Conservation (phyloP, 2,329 filamentous ascomycete species). For the Nothopassalora personata region DNA sequence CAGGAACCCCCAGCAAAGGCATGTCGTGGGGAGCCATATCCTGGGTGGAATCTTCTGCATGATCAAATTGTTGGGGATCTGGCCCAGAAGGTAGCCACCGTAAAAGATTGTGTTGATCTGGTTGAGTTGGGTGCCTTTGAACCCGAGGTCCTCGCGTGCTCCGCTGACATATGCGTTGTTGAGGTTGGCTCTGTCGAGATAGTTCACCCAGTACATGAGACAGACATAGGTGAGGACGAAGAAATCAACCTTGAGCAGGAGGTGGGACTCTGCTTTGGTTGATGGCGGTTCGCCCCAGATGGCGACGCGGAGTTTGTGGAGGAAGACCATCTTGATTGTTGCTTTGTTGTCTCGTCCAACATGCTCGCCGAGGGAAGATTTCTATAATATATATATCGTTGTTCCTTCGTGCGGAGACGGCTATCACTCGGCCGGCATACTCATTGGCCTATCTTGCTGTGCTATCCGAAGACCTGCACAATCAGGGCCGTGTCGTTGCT, state of each 20-base stretch:
- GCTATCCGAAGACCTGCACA: background rate
- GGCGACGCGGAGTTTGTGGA: conserved; percentile 21
- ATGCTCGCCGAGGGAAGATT: background rate
- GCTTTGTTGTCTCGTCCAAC: background rate
- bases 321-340: conserved; percentile 15
- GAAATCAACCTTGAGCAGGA: conserved; percentile 30
- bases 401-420: background rate
- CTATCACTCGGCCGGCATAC: background rate
- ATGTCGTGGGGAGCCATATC: conserved; percentile 41
- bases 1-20: conserved; percentile 58
- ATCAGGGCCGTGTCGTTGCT: background rate
- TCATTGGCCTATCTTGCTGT: background rate
- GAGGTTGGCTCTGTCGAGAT: conserved; percentile 48
- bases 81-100: conserved; percentile 47
- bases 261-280: conserved; percentile 20
- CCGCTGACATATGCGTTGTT: conserved; percentile 53
- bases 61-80: conserved; percentile 57
- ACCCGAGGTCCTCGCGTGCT: conserved; percentile 49
- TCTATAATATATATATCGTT: background rate
- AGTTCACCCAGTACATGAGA: conserved; percentile 34
- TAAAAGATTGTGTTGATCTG: conserved; percentile 32
- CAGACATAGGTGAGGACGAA: conserved; percentile 37
- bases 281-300: conserved; percentile 25
- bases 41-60: conserved; percentile 59
- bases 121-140: conserved; percentile 48